Evolutionary conservation across 2,329 filamentous ascomycete genomes (phyloP), one percentile per base, ranked within the genome.

Genomic region (Arthrobotrys pseudoclavata): DNA sequence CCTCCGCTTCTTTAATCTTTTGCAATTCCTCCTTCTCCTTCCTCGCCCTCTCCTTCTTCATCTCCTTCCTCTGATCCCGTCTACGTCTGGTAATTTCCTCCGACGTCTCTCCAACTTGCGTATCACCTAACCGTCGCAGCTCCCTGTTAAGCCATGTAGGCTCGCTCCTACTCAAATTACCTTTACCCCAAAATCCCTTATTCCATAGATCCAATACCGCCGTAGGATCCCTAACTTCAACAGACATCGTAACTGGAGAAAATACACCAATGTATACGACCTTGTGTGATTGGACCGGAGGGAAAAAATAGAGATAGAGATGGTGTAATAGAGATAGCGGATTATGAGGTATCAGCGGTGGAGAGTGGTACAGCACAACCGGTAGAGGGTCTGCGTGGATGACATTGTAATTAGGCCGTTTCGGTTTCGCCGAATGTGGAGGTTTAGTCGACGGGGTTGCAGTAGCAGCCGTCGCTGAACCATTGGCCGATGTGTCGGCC

Each of bases 161-260:
- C 83, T 99, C 95, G 86, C 94, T 97, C 81, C 96, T 90, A 85
- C 94, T 97, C 74, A 98, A 86, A 81, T 87, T 95, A 52, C 96
- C 96, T 84, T 97, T 97, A 57, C 96, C 96, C 84, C 95, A 99
- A 84, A 99, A 99, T 4, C 96, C 96, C 85, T 96, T 93, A 84
- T 97, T 92, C 96, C 96, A 99, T 24, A 99, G 84, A 0, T 91
- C 93, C 68, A 91, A 88, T 79, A 96, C 91, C 2, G 93, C 91
- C 69, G 87, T 86, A 26, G 89, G 86, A 83, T 97, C 91, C 18
- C 89, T 93, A 70, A 99, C 87, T 82, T 97, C 93, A 15, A 99
- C 88, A 0, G 94, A 96, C 31, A 91, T 89, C 2, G 93, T 96
- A 70, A 91, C 89, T 1, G 88, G 84, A n/a, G 93, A 95, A 87